Evolutionary conservation across 1,139 yeast species (phyloP), one percentile per base, ranked within the genome.

Genomic region (Yarrowia galli): DNA sequence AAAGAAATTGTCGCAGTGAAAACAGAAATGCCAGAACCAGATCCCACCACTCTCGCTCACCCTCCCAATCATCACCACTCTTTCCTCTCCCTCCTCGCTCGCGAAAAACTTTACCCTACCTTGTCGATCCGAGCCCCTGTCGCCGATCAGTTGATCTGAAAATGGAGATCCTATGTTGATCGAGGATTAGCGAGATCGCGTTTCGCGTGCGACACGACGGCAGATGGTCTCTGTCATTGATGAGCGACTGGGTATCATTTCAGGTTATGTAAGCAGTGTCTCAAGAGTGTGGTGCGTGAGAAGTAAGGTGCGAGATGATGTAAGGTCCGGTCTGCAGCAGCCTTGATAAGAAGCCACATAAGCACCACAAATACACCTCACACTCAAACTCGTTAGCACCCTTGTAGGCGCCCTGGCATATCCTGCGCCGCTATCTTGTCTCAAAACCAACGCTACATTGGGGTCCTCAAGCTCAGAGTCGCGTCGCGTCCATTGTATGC

Each of bases 71-170:
- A 20, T 20, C 40, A 28, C 51, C 18, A 15, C 36, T 23, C 51
- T 12, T 23, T 9, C 38, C 23, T 12, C 38, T 12, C 6, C 36
- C 38, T 20, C 42, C 38, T 22, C 23, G 3, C 40, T 36, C 40
- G n/a, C 40, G n/a, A 16, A 36, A 40, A 28, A 40, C 5, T n/a
- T 53, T 36, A 36, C 60, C 60, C 45, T 36, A 36, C 60, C n/a
- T n/a, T 7, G 60, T 12, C 45, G 60, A 53, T 53, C 60, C 23
- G 0, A 23, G 60, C 60, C 60, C 60, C 60, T 53, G 60, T 38
- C 22, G 60, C 60, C 60, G 60, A 53, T 53, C 60, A 53, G 60
- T 36, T 38, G 60, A 53, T 53, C 60, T 38, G 45, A 53, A 53
- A 53, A 53, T 53, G 60, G 60, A 53, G 60, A 53, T 53, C 60